Evolutionary conservation across 306 rosid species (phyloP).

Genomic region (Ziziphus jujuba): DNA sequence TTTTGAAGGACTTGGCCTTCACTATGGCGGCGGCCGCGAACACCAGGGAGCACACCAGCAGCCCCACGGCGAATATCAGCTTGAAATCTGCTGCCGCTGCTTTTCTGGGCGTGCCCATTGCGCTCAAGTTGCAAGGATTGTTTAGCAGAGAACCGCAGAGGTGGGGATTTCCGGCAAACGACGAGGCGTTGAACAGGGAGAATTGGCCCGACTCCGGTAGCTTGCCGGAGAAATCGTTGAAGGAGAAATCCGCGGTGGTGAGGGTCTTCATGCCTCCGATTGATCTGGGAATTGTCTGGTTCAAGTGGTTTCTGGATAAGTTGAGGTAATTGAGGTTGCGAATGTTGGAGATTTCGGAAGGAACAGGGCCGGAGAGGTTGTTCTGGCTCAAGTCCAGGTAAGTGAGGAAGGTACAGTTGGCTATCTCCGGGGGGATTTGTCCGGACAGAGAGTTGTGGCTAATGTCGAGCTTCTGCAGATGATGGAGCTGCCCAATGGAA

Average conservation of each 20-base stretch:
- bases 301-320: conserved; percentile 69
- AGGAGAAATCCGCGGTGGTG: conserved; percentile 88
- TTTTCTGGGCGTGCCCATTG: conserved; percentile 32
- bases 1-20: conserved; percentile 61
- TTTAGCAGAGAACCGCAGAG: conserved; percentile 66
- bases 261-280: conserved; percentile 78
- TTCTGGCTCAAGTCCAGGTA: conserved; percentile 90
- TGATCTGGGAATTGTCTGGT: conserved; percentile 57
- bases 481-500: conserved; percentile 60
- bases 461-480: conserved; percentile 63
- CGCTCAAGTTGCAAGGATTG: conserved; percentile 69
- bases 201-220: conserved; percentile 83
- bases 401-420: conserved; percentile 56
- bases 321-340: conserved; percentile 64
- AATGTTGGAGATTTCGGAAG: conserved; percentile 54
- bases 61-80: conserved; percentile 73
- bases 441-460: conserved; percentile 63
- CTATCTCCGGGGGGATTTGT: conserved; percentile 59
- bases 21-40: conserved; percentile 68
- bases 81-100: conserved; percentile 45
- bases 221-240: conserved; percentile 75
- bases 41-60: conserved; percentile 58
- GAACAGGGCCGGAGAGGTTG: conserved; percentile 76
- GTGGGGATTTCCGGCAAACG: conserved; percentile 79
- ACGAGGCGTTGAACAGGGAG: conserved; percentile 67